Percentiles rank a stretch among this genome's conserved stretches.
Evolutionary conservation across 2,329 filamentous ascomycete species (phyloP).

Genomic region (Ceratocystis colombiana): DNA sequence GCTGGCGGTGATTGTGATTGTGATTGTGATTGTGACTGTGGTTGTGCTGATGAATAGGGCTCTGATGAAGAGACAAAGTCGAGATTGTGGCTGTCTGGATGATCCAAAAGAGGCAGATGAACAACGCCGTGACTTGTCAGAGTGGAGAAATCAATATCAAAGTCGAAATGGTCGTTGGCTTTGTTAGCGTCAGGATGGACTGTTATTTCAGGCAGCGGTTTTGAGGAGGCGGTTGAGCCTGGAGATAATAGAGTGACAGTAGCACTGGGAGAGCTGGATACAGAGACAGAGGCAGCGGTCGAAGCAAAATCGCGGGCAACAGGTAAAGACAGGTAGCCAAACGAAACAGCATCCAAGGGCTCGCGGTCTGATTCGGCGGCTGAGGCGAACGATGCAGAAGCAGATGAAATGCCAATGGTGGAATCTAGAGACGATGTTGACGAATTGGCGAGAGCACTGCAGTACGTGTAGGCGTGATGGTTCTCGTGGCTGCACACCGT

Average conservation of each 20-base stretch:
- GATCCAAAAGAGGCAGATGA: constrained; percentile 23
- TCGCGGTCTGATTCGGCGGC: not conserved
- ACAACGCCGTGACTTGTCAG: constrained; percentile 15
- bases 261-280: no score
- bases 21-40: not conserved
- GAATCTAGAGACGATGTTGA: constrained; percentile 12
- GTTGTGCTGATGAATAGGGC: not conserved
- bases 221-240: not conserved
- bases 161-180: not conserved
- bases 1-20: constrained; percentile 24
- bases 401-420: not conserved
- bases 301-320: not conserved
- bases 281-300: not conserved
- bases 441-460: constrained; percentile 1
- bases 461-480: not conserved
- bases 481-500: no score
- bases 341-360: not conserved
- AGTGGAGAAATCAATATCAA: constrained; percentile 15
- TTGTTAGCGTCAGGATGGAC: not conserved
- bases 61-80: not conserved
- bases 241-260: not conserved
- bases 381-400: not conserved
- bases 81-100: not conserved
- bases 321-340: not conserved
- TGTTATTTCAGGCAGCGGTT: not conserved